Base-by-base conservation (phyloP, 2,329 filamentous ascomycete species). In the Xylariaceae sp. region DNA sequence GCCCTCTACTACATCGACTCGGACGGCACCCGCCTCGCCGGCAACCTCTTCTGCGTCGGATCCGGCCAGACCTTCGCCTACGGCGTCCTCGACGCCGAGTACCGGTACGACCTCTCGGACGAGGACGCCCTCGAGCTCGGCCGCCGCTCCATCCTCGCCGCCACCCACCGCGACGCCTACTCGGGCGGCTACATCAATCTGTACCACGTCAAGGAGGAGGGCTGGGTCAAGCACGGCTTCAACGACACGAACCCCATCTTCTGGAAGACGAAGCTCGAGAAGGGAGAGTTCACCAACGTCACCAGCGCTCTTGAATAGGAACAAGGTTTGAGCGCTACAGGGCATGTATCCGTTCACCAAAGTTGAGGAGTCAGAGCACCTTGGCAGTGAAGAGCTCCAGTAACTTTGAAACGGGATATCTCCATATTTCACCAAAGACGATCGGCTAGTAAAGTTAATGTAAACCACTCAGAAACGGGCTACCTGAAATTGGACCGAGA, bases 1-100 rank as follows among this genome's bases (percentile, higher is more conserved):
- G 92, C 92, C 28, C 83, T 98, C 45, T 98, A 98, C 78, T 98
- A 98, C 70, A 94, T 98, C 67, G 92, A 98, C 71, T 89, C 83
- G 50, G 92, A 98, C 68, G 92, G 92, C 61, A 97, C 92, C 15
- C 78, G 92, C 38, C 76, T 98, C 43, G 71, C 87, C 14, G 92
- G 92, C 34, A 96, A 98, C 72, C 74, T 98, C 47, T 98, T 98
- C 75, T 98, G 92, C 65, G 92, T 98, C 46, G 92, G 92, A 35
- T 95, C 88, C 35, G 92, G 92, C 61, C 92, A 98, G 75, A 98
- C 92, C 1, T 98, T 98, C 63, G 92, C 92, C 40, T 98, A 98
- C 63, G 92, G 92, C 69, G 92, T 98, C 59, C 74, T 98, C 50
- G 92, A 98, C 60, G 88, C 92, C 42, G 85, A 95, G 70, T 98